phyloP scores from a whole-genome alignment of 306 rosid species.

The Sphenostylis stenocarpa region DNA sequence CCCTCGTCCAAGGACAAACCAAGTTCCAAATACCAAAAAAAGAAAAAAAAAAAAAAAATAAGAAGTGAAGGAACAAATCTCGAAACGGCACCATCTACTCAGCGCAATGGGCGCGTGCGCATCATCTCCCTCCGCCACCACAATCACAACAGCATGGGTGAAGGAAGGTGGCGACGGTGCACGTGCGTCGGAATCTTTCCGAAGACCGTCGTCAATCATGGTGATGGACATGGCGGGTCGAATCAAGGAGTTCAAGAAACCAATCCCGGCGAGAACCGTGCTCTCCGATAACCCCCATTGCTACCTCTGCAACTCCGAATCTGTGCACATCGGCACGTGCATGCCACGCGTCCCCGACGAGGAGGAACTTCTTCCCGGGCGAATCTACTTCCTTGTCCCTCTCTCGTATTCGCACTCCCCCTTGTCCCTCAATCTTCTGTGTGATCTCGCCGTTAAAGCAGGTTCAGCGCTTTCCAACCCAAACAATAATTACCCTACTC shows the following conservation, averaged over 20 bases:
- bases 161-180: neutral
- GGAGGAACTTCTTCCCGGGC: constrained; percentile 56
- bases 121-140: constrained; percentile 36
- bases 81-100: neutral
- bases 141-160: neutral
- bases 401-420: constrained; percentile 42
- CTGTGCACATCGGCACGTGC: constrained; percentile 59
- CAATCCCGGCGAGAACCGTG: constrained; percentile 46
- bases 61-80: neutral
- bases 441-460: constrained; percentile 66
- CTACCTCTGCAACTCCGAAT: constrained; percentile 67
- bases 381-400: constrained; percentile 75
- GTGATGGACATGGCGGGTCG: constrained; percentile 51
- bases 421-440: constrained; percentile 59
- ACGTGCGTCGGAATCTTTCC: constrained; percentile 36
- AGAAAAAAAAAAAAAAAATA: neutral
- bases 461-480: constrained; percentile 37
- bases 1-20: neutral
- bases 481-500: neutral
- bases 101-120: constrained; percentile 59
- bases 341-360: constrained; percentile 53
- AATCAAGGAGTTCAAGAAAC: constrained; percentile 46
- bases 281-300: constrained; percentile 41
- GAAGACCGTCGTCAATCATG: constrained; percentile 43
- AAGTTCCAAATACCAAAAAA: constrained; percentile 7